Conservation (phyloP, 345 rosid species). For the Viola odorata region DNA sequence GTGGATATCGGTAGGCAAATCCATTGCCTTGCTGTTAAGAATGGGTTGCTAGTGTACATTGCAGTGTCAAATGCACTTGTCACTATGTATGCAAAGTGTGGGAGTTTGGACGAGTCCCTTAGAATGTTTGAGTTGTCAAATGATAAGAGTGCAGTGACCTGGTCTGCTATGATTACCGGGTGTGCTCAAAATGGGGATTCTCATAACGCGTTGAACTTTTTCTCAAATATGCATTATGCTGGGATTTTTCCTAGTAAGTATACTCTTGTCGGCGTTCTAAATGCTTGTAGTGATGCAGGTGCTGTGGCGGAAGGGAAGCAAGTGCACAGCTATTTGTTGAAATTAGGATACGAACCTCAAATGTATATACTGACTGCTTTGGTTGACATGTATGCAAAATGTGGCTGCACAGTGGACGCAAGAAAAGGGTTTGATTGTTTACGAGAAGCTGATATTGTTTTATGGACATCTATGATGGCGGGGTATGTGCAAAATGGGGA, state of each 20-base stretch:
- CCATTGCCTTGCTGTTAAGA: constrained; percentile 49
- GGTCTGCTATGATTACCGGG: constrained; percentile 91
- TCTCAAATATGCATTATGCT: constrained; percentile 55
- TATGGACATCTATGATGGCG: constrained; percentile 29
- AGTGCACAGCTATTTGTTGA: constrained; percentile 51
- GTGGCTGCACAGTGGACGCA: constrained; percentile 17
- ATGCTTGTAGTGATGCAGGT: constrained; percentile 63
- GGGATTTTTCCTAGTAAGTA: constrained; percentile 60
- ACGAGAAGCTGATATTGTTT: constrained; percentile 19
- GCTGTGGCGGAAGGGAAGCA: constrained; percentile 66
- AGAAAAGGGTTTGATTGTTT: constrained; percentile 15
- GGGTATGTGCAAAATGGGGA: constrained; percentile 26
- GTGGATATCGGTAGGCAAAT: constrained; percentile 50
- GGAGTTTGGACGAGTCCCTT: constrained; percentile 50
- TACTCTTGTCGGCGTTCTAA: constrained; percentile 73
- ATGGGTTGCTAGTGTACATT: constrained; percentile 43
- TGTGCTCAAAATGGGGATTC: constrained; percentile 75
- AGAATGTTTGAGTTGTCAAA: constrained; percentile 52
- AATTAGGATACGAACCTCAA: constrained; percentile 61
- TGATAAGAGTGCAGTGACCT: constrained; percentile 63
- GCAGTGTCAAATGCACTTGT: constrained; percentile 58
- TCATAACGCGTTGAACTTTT: constrained; percentile 46
- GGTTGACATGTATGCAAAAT: constrained; percentile 28
- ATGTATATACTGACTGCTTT: constrained; percentile 44
- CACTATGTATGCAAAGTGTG: constrained; percentile 77